Base-by-base conservation (phyloP, 352 stramenopile species). In the Pythium volutum region DNA sequence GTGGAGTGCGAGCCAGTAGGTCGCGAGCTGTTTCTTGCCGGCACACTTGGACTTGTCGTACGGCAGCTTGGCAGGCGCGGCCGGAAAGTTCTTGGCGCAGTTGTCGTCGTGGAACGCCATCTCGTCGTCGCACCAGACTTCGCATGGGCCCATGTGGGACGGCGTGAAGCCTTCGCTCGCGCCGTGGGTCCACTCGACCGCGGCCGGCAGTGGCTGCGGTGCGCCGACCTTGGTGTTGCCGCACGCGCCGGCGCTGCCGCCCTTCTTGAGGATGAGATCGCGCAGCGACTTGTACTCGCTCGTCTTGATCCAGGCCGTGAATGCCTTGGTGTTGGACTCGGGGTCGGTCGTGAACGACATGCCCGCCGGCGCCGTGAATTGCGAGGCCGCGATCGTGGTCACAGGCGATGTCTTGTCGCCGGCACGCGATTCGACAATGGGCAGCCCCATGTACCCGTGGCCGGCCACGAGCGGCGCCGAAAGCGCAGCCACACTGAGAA, bases 1-100 rank as follows among this genome's bases (percentile, higher is more conserved):
- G 53, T 77, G 70, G 57, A 76, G 49, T 20, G 70, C 70, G 16
- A 74, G 42, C 70, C 70, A 77, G 49, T 65, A 55, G 14, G 46
- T 53, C 25, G 50, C 49, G 26, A 74, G 58, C 62, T 67, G 39
- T 22, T 68, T 72, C 12, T 54, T 50, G 31, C 70, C 70, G 12
- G 47, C 58, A 42, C 70, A 77, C 63, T 67, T 70, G 62, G 57
- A 38, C 41, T 59, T 59, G 14, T 66, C 42, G 59, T 59, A 68
- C 20, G 60, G 53, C 14, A 66, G 33, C 20, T 49, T 53, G 31
- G 51, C 59, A 3, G 58, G 49, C 10, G 18, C 41, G 4, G 20
- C 20, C 20, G 29, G 29, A 38, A 53, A 65, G 49, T 59, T 58
- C 49, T 58, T 59, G 58, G 58, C 38, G 49, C 58, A 65, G 22